Evolutionary conservation across 495 filamentous ascomycete genomes (phyloP), one percentile per base, ranked within the genome.

Genomic region (Talaromyces borbonicus): DNA sequence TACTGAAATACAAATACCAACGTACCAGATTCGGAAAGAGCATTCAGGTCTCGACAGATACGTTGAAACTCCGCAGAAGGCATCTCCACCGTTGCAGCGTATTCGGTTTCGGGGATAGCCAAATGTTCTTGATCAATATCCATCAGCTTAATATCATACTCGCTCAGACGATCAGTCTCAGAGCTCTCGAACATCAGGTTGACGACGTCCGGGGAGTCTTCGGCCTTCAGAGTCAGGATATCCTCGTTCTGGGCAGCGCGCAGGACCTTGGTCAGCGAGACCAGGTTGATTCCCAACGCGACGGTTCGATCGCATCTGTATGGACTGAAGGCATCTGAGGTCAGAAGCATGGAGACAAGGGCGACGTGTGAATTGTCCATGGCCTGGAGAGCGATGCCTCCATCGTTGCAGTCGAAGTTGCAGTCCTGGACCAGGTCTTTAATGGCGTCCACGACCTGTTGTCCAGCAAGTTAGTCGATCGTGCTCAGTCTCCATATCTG

Each of bases 321-420:
- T 18, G 90, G 92, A 4, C 85, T 87, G 76, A 99, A 99, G 49
- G 80, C 80, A 57, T 97, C 92, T 26, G 89, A 83, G 69, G 90
- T 90, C 61, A 99, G 84, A 74, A 94, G 78, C 93, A 99, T 97
- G 48, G 92, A 94, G 29, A 98, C 92, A 37, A 99, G 85, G 42
- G 92, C 92, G 61, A 99, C 92, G 72, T 99, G 92, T 48, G 90
- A 95, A 77, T 95, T 99, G 73, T 99, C 92, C 93, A 99, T 99
- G 56, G 92, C 92, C 71, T 99, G 92, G 23, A 99, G 84, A 43
- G 89, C 89, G 64, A 99, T 90, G 42, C 92, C 92, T 51, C 86
- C 87, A 77, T 99, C 92, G 83, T 97, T 99, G 84, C 93, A 99
- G 73, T 99, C 92, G 71, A 99, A 99, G 71, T 99, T 99, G 79